Conservation (phyloP, 495 filamentous ascomycete species). For the Xylaria longipes region DNA sequence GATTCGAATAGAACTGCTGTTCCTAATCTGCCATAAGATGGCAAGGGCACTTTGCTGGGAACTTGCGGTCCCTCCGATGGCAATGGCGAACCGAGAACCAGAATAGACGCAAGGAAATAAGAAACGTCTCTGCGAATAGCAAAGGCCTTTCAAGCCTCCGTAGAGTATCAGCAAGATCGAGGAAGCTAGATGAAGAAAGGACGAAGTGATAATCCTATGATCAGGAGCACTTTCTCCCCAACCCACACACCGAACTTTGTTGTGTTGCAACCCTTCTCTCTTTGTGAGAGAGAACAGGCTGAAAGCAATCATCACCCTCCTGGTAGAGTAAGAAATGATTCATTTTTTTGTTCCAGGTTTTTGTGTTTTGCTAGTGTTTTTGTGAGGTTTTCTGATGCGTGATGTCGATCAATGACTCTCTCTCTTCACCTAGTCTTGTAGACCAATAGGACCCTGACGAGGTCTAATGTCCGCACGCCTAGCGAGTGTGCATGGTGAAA, state of each 20-base stretch:
- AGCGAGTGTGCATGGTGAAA: neutral
- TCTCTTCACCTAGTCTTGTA: neutral
- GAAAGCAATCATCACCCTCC: neutral
- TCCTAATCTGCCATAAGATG: neutral
- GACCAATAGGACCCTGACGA: neutral
- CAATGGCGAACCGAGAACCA: neutral
- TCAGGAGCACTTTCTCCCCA: neutral
- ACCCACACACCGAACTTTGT: neutral
- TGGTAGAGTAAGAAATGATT: constrained; percentile 1
- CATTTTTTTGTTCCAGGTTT: neutral
- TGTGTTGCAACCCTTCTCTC: neutral
- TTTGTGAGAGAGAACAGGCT: neutral
- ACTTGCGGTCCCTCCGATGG: neutral
- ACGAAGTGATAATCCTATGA: neutral
- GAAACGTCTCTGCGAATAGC: neutral
- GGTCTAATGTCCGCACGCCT: neutral
- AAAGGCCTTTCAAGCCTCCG: neutral
- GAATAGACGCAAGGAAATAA: neutral
- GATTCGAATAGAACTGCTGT: neutral
- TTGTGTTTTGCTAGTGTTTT: constrained; percentile 13
- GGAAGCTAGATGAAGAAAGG: neutral
- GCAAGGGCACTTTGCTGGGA: neutral
- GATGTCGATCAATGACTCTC: neutral
- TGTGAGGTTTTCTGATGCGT: neutral
- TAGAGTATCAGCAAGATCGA: neutral